Base-by-base conservation (phyloP, 257 asterid genomes). In the Salvia rosmarinus region DNA sequence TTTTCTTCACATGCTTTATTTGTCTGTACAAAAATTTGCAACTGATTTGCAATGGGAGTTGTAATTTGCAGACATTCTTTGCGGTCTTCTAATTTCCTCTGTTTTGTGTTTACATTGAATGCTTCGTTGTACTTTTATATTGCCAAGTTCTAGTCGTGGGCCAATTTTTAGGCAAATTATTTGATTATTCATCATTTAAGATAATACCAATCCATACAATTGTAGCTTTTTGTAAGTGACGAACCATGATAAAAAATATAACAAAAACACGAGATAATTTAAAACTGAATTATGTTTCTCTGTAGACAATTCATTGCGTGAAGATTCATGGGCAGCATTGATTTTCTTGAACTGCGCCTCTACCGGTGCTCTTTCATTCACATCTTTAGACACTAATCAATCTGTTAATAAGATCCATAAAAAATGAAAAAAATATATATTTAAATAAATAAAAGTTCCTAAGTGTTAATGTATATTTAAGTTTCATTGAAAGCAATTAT, bases 281-380 rank as follows among this genome's bases (percentile, higher is more conserved):
- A 20, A 51, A 51, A 20, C 14, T 12, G 14, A 51, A 19, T 49
- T n/a, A 47, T 46, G 9, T 46, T 4, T 46, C 3, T 9, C 3
- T 47, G 58, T 12, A 49, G 71, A 66, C 40, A 66, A 47, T 56
- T 66, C 12, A 9, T 66, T 34, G n/a, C 71, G 30, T 66, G 47
- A 25, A 47, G 60, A 66, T 66, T 66, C 60, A 66, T 47, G 39
- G 32, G 71, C 71, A 46, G 46, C 30, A 67, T 32, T 49, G 14
- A 56, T 47, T 10, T 14, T 67, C 61, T 67, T 67, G 61, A 67
- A 67, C 40, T 49, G 20, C 32, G 54, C 72, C 72, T 67, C 72
- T 67, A 61, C 72, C 37, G 32, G 16, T 49, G 61, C 61, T 47
- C 32, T 60, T 47, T 47, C 23, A 28, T 47, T 54, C 61, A 67